Evolutionary conservation across 345 rosid species (phyloP).

Genomic region (Rhodamnia rubescens): DNA sequence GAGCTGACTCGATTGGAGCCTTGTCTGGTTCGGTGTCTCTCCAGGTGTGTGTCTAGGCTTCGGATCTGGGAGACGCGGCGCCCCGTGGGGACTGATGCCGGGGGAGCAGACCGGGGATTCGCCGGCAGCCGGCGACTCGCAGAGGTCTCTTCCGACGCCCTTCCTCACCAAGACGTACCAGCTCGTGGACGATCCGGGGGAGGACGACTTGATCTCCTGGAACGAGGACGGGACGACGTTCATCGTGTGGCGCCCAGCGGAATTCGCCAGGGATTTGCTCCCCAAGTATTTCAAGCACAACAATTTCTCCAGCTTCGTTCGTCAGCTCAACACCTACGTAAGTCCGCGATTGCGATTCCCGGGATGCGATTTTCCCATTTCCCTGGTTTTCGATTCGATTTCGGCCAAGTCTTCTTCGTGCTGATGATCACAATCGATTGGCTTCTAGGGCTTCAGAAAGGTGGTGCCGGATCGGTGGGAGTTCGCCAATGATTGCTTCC

Average conservation of each 20-base stretch:
- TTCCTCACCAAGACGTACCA: slow-evolving; percentile 80
- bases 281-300: slow-evolving; percentile 94
- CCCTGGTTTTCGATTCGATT: neutral
- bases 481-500: slow-evolving; percentile 70
- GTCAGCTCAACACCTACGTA: slow-evolving; percentile 94
- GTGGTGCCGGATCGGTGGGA: slow-evolving; percentile 98
- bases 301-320: slow-evolving; percentile 91
- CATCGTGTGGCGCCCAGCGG: slow-evolving; percentile 92
- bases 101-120: slow-evolving; percentile 62
- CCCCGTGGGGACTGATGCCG: slow-evolving; percentile 40
- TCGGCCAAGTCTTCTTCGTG: neutral
- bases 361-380: neutral
- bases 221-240: slow-evolving; percentile 82
- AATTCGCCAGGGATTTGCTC: slow-evolving; percentile 85
- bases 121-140: slow-evolving; percentile 43
- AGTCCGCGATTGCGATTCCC: slow-evolving; percentile 6
- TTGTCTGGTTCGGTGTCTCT: neutral
- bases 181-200: slow-evolving; percentile 67
- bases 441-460: slow-evolving; percentile 70
- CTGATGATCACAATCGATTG: neutral
- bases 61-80: slow-evolving; percentile 8
- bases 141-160: slow-evolving; percentile 83
- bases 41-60: neutral
- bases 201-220: slow-evolving; percentile 80
- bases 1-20: neutral